These are phyloP conservation scores for Phytophthora nicotianae DNA, from an alignment of 352 stramenopile genomes.

Conservation along the genomic window DNA sequence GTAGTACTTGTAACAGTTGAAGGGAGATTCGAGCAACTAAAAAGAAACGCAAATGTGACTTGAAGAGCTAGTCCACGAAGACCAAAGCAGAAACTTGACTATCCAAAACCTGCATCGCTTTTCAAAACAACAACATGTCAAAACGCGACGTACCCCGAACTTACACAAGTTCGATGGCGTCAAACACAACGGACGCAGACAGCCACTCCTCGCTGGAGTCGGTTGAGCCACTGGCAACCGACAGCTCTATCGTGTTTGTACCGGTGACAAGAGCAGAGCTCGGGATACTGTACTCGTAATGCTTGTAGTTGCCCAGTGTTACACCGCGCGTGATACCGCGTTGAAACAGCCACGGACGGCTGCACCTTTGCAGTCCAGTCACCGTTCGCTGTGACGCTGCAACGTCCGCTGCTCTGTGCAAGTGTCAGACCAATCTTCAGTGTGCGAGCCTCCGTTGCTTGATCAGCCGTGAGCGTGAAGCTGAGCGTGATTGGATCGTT, in stretches of 20 bases:
- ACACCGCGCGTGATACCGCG: slow-evolving; percentile 55
- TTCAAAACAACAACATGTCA: too few relatives aligned
- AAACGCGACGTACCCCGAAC: too few relatives aligned
- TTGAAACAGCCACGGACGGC: slow-evolving; percentile 48
- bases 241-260: slow-evolving; percentile 40
- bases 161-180: slow-evolving; percentile 46
- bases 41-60: too few relatives aligned
- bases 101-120: too few relatives aligned
- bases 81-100: too few relatives aligned
- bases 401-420: slow-evolving; percentile 46
- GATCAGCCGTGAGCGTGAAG: slow-evolving; percentile 39
- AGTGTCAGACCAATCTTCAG: slow-evolving; percentile 53
- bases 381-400: slow-evolving; percentile 45
- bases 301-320: slow-evolving; percentile 50
- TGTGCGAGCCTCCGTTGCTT: slow-evolving; percentile 32
- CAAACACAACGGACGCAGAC: slow-evolving; percentile 53
- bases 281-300: slow-evolving; percentile 56
- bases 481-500: slow-evolving; percentile 54
- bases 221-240: slow-evolving; percentile 49
- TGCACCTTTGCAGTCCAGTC: slow-evolving; percentile 26
- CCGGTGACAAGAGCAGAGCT: slow-evolving; percentile 37
- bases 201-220: slow-evolving; percentile 47
- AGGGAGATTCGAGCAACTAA: too few relatives aligned
- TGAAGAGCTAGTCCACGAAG: too few relatives aligned
- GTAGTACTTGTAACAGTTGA: too few relatives aligned